These are phyloP conservation scores for Byssoonygena ceratinophila DNA, from an alignment of 2,329 filamentous ascomycete genomes.

Conservation along the genomic window DNA sequence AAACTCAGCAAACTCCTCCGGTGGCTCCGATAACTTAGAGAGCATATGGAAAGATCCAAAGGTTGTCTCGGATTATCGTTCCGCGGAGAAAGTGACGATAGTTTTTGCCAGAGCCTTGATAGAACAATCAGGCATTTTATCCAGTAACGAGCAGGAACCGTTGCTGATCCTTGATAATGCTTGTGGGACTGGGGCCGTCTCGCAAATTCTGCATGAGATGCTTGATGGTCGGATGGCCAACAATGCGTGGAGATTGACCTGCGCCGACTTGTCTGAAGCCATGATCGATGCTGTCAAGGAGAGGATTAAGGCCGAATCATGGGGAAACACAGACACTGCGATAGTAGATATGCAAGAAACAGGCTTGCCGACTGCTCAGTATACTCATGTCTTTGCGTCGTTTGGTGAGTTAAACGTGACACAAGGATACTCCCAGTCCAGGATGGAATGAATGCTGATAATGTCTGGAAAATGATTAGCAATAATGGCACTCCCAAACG, in stretches of 20 bases:
- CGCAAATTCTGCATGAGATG: slow-evolving; percentile 8
- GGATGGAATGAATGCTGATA: background rate
- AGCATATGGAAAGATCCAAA: slow-evolving; percentile 12
- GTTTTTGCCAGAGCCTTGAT: slow-evolving; percentile 8
- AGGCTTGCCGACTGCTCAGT: background rate
- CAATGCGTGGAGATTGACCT: slow-evolving; percentile 5
- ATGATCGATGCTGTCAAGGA: slow-evolving; percentile 9
- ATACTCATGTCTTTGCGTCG: slow-evolving; percentile 10
- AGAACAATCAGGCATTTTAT: slow-evolving; percentile 10
- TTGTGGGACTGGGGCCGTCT: slow-evolving; percentile 10
- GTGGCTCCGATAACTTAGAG: background rate
- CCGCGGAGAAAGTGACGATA: slow-evolving; percentile 11
- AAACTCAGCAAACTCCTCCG: background rate
- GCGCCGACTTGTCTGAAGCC: slow-evolving; percentile 11
- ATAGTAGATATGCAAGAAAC: slow-evolving; percentile 5
- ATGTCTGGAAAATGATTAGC: background rate
- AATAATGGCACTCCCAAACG: slow-evolving; percentile 6
- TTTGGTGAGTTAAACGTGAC: slow-evolving; percentile 4
- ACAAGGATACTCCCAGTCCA: background rate
- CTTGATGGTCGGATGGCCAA: slow-evolving; percentile 2
- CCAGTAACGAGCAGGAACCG: background rate
- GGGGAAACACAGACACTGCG: slow-evolving; percentile 5
- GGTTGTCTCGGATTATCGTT: slow-evolving; percentile 9
- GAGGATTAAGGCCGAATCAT: slow-evolving; percentile 6
- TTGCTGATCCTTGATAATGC: slow-evolving; percentile 8